Base-by-base conservation (phyloP, 2,329 filamentous ascomycete genomes). In the Exophiala sp. region DNA sequence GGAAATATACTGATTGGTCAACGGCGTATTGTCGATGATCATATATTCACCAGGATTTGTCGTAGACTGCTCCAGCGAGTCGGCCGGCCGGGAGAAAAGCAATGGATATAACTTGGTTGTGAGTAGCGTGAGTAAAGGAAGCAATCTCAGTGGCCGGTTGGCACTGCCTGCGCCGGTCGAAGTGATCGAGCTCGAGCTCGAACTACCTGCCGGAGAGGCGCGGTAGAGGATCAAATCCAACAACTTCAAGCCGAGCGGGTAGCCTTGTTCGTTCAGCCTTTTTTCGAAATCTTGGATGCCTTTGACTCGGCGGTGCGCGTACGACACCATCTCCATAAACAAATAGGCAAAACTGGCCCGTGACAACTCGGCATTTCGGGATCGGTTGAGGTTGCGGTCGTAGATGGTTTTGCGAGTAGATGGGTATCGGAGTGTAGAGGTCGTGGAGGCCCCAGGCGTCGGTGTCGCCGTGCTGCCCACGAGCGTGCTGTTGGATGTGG, bases 351-450 rank as follows among this genome's bases (percentile, higher is more conserved):
- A 97, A 70, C 88, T 89, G 9, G 93, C 82, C 65, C 94, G 86
- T 68, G 89, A 95, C 59, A 94, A 81, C 74, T 97, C 91, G 51
- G 86, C 80, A 62, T 86, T 88, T 67, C 88, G 87, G 62, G 83
- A 85, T 58, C 93, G 86, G 71, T 96, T 96, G 55, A 97, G 76
- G 55, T 95, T 89, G 48, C 93, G 81, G 75, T 96, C 89, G 75
- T 97, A 98, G 73, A 98, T 97, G 58, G 89, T 95, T 74, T 97
- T 97, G 73, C 89, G 88, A 68, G 83, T 95, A 49, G 87, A 87
- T 41, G 93, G 91, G 64, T 94, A 88, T 60, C 89, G 86, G 55
- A 98, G 82, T 58, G 63, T 55, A 11, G 56, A 53, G n/a, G 60
- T 48, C 39, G 35, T 55, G 22, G 48, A 66, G 66, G 56, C 75